These are phyloP conservation scores for Aspergillus panamensis DNA, from an alignment of 495 filamentous ascomycete genomes.

Conservation along the genomic window DNA sequence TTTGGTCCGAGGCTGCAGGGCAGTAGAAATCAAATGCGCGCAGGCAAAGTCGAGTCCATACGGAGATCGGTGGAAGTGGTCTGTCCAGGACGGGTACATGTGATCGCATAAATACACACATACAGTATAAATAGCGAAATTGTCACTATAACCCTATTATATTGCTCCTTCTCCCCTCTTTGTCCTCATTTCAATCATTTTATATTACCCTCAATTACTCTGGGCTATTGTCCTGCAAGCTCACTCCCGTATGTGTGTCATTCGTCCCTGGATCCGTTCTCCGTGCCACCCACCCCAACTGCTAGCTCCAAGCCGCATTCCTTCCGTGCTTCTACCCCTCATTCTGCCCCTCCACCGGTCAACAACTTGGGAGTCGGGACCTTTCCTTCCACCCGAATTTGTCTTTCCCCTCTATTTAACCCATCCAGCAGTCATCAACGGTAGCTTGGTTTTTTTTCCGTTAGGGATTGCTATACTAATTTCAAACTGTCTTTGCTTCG, in stretches of 20 bases:
- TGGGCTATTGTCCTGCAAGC: constrained; percentile 1
- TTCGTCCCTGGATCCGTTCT: background rate
- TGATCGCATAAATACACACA: background rate
- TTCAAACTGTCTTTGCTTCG: background rate
- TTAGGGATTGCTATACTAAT: background rate
- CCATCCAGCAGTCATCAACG: background rate
- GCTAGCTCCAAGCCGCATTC: background rate
- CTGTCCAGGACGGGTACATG: no score
- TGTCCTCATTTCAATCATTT: background rate
- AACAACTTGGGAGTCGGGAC: constrained; percentile 17
- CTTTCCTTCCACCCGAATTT: constrained; percentile 16
- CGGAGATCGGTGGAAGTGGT: no score
- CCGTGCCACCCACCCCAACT: background rate
- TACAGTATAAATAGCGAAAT: background rate
- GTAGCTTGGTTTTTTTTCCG: background rate
- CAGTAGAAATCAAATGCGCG: no score
- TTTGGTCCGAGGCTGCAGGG: no score
- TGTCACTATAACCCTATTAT: background rate
- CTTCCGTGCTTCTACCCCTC: constrained; percentile 12
- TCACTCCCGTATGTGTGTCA: background rate
- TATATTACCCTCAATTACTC: background rate
- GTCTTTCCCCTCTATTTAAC: constrained; percentile 12
- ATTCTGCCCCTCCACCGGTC: constrained; percentile 19
- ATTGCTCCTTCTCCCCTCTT: background rate
- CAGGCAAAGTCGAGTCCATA: no score